These are phyloP conservation scores for Camellia lanceoleosa DNA, from an alignment of 148 eudicot species.

Conservation along the genomic window DNA sequence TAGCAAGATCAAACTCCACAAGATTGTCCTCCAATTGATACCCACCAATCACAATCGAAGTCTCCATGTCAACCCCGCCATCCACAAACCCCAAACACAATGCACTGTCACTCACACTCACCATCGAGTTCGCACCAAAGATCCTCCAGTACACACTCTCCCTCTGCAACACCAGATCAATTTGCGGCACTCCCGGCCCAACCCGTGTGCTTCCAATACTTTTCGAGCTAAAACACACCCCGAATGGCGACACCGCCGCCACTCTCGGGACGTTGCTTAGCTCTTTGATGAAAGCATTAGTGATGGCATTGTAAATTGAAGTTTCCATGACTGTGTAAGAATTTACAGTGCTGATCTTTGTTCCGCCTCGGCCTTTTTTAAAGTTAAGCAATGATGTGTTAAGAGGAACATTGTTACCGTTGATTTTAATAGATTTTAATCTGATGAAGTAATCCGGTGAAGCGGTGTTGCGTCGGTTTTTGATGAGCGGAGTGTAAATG, in stretches of 20 bases:
- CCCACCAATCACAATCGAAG: slow-evolving; percentile 43
- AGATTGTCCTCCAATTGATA: slow-evolving; percentile 53
- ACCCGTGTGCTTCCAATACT: slow-evolving; percentile 20
- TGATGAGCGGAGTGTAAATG: slow-evolving; percentile 45
- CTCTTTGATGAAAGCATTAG: slow-evolving; percentile 22
- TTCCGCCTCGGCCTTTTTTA: slow-evolving; percentile 30
- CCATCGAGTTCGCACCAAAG: slow-evolving; percentile 52
- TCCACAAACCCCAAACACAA: slow-evolving; percentile 45
- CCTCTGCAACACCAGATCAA: slow-evolving; percentile 35
- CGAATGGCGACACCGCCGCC: slow-evolving; percentile 32
- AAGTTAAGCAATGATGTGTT: slow-evolving; percentile 28
- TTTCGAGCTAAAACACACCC: slow-evolving; percentile 33
- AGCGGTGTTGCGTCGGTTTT: slow-evolving; percentile 18
- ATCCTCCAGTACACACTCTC: slow-evolving; percentile 39
- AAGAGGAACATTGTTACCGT: slow-evolving; percentile 18
- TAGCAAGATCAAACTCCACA: slow-evolving; percentile 47
- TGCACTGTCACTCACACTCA: slow-evolving; percentile 26
- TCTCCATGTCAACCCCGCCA: slow-evolving; percentile 32
- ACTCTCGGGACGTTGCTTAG: slow-evolving; percentile 28
- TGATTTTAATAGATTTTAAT: slow-evolving; percentile 32
- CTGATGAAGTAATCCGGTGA: slow-evolving; percentile 34
- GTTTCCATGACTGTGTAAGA: slow-evolving; percentile 37
- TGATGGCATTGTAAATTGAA: slow-evolving; percentile 30
- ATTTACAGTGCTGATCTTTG: slow-evolving; percentile 40
- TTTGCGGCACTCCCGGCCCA: slow-evolving; percentile 25